Percentiles rank a stretch among this genome's conserved stretches.
phyloP scores from a whole-genome alignment of 768 basidiomycete species.

The Lactifluus rugatus region DNA sequence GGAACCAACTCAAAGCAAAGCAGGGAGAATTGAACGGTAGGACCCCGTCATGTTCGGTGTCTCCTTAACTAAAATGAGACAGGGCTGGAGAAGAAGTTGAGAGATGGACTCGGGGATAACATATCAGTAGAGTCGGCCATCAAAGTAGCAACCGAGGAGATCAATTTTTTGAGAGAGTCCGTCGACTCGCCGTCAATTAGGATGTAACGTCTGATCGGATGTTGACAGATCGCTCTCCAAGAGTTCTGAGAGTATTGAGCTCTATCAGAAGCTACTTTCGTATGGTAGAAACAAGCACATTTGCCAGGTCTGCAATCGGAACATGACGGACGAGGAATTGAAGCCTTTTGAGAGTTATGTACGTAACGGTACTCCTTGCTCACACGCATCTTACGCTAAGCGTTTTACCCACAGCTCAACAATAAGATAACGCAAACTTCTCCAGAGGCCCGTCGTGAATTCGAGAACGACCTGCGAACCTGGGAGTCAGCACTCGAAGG shows the following conservation, averaged over 20 bases:
- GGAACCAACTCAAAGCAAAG: slow-evolving; percentile 52
- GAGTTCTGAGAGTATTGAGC: slow-evolving; percentile 30
- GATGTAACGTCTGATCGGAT: background rate
- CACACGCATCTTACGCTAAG: background rate
- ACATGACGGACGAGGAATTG: slow-evolving; percentile 44
- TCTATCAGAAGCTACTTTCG: slow-evolving; percentile 47
- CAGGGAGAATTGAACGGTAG: slow-evolving; percentile 53
- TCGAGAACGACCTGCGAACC: slow-evolving; percentile 37
- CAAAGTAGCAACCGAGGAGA: slow-evolving; percentile 34
- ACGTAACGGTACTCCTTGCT: background rate
- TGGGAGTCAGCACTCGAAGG: slow-evolving; percentile 54
- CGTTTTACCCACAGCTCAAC: slow-evolving; percentile 40
- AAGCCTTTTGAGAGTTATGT: slow-evolving; percentile 55
- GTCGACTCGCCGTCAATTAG: slow-evolving; percentile 14
- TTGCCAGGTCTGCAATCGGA: slow-evolving; percentile 72
- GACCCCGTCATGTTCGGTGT: slow-evolving; percentile 15
- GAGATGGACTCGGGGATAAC: slow-evolving; percentile 32
- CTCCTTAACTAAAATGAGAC: background rate
- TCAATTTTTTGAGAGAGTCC: slow-evolving; percentile 38
- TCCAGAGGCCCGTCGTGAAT: slow-evolving; percentile 35
- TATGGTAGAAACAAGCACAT: slow-evolving; percentile 52
- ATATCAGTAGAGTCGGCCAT: slow-evolving; percentile 41
- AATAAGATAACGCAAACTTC: slow-evolving; percentile 50
- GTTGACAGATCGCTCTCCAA: slow-evolving; percentile 23
- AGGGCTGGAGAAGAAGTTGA: slow-evolving; percentile 45